Percentiles rank a stretch among this genome's conserved stretches.
These are phyloP conservation scores for Dryas integrifolia DNA, from an alignment of 331 rosid species.

Conservation along the genomic window DNA sequence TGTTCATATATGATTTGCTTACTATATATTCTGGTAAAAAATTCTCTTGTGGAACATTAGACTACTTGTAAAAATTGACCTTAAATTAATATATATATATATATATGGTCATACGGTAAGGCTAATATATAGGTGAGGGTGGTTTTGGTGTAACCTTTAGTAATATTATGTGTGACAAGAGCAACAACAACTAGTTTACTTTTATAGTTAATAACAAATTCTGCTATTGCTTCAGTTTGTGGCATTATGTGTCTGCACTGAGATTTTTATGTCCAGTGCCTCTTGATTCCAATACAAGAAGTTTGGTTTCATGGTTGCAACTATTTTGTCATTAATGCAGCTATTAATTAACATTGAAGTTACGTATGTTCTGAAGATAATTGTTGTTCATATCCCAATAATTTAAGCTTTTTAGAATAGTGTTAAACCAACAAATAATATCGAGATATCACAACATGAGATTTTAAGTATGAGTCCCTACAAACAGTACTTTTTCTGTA, in stretches of 20 bases:
- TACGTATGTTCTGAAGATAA: neutral
- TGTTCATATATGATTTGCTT: neutral
- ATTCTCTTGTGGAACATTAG: neutral
- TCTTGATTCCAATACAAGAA: too few relatives aligned
- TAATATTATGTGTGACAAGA: too few relatives aligned
- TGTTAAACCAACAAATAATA: neutral
- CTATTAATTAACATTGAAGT: too few relatives aligned
- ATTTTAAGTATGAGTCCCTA: neutral
- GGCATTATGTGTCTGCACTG: too few relatives aligned
- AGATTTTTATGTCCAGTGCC: too few relatives aligned
- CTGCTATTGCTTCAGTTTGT: too few relatives aligned
- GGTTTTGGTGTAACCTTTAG: too few relatives aligned
- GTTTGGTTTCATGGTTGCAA: too few relatives aligned
- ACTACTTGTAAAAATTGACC: neutral
- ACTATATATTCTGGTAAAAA: neutral
- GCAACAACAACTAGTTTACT: too few relatives aligned
- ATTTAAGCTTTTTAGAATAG: neutral
- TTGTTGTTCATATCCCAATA: neutral
- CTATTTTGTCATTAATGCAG: too few relatives aligned
- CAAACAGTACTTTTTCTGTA: too few relatives aligned
- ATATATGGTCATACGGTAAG: neutral
- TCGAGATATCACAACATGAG: neutral
- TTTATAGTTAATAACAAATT: too few relatives aligned
- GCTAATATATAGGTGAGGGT: neutral
- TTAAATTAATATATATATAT: neutral